Evolutionary conservation across 2,329 filamentous ascomycete genomes (phyloP).

Genomic region (Sporothrix brasiliensis): DNA sequence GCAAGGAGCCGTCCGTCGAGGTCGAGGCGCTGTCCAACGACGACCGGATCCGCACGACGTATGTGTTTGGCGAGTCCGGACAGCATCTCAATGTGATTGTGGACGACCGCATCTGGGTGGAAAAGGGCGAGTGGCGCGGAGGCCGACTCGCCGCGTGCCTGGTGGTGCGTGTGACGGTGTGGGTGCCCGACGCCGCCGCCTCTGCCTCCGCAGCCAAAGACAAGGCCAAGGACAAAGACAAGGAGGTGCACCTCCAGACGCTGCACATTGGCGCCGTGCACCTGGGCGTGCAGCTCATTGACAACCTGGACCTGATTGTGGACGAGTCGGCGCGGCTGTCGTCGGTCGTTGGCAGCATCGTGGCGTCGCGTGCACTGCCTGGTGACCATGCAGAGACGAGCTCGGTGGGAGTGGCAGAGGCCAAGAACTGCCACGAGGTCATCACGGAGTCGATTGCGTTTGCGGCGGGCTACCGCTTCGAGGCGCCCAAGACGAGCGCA

Average conservation of each 20-base stretch:
- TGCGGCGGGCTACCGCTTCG: slow-evolving; percentile 46
- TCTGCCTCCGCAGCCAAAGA: slow-evolving; percentile 39
- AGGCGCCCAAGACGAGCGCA: slow-evolving; percentile 49
- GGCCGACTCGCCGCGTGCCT: slow-evolving; percentile 49
- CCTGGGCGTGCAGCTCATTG: slow-evolving; percentile 48
- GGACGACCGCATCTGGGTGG: slow-evolving; percentile 27
- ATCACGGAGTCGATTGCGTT: background rate
- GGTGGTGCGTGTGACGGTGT: slow-evolving; percentile 52
- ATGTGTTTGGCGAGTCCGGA: slow-evolving; percentile 42
- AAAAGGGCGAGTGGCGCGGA: slow-evolving; percentile 31
- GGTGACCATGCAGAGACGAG: background rate
- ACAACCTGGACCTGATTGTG: slow-evolving; percentile 47
- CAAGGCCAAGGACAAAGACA: background rate
- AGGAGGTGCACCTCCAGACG: slow-evolving; percentile 41
- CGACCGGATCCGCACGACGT: slow-evolving; percentile 44
- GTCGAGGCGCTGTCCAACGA: slow-evolving; percentile 54
- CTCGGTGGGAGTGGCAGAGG: background rate
- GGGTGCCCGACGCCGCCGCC: slow-evolving; percentile 42
- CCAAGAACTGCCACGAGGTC: background rate
- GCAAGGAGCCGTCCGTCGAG: slow-evolving; percentile 44
- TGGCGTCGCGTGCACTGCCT: slow-evolving; percentile 40
- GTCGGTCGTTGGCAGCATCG: slow-evolving; percentile 48
- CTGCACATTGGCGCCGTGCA: slow-evolving; percentile 46
- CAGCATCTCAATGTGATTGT: slow-evolving; percentile 47
- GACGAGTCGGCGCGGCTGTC: slow-evolving; percentile 41